phyloP scores from a whole-genome alignment of 1,284 basidiomycete species.

The Xerocomus minutiporus region DNA sequence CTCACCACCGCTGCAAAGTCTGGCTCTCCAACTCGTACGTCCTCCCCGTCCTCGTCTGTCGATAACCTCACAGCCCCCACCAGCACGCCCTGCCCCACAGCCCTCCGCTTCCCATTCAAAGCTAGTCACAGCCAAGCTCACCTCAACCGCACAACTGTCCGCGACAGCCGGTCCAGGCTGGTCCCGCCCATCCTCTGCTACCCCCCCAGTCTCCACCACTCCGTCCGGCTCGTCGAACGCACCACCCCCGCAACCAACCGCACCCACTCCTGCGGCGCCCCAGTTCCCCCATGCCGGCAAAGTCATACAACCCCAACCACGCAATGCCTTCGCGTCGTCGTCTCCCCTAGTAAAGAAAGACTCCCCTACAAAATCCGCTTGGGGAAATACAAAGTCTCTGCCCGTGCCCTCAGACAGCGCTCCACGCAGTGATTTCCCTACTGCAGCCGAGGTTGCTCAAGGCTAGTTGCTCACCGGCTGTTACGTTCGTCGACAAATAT shows the following conservation, averaged over 20 bases:
- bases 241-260: slow-evolving; percentile 28
- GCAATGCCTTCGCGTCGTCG: slow-evolving; percentile 35
- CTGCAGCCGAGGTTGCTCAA: slow-evolving; percentile 86
- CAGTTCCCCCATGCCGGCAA: slow-evolving; percentile 56
- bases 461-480: slow-evolving; percentile 41
- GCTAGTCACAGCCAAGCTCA: slow-evolving; percentile 81
- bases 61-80: slow-evolving; percentile 3
- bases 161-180: slow-evolving; percentile 61
- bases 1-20: slow-evolving; percentile 45
- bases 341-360: slow-evolving; percentile 43
- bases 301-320: slow-evolving; percentile 66
- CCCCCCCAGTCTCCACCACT: slow-evolving; percentile 45
- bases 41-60: background rate
- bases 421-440: slow-evolving; percentile 73
- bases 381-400: slow-evolving; percentile 53
- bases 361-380: slow-evolving; percentile 48
- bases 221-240: slow-evolving; percentile 41
- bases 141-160: slow-evolving; percentile 54
- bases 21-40: slow-evolving; percentile 50
- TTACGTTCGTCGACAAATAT: background rate
- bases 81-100: slow-evolving; percentile 57
- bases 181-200: slow-evolving; percentile 71
- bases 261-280: slow-evolving; percentile 37
- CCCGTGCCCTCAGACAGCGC: slow-evolving; percentile 37
- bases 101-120: slow-evolving; percentile 62